Evolutionary conservation across 345 rosid species (phyloP).

Genomic region (Aquilaria malaccensis): DNA sequence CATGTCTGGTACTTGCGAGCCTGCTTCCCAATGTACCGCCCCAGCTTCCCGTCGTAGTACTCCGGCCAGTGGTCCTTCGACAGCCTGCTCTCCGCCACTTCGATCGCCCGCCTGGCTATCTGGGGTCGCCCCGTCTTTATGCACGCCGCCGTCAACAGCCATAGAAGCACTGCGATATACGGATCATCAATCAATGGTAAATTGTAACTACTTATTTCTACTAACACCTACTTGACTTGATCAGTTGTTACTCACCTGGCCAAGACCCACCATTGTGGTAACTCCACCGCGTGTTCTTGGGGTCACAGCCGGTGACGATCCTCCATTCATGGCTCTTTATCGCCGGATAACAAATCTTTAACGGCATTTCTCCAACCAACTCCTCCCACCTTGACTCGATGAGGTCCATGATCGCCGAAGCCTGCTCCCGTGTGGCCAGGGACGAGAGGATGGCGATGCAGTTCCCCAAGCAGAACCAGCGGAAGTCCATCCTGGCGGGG

Average conservation of each 20-base stretch:
- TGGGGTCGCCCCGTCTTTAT: conserved; percentile 65
- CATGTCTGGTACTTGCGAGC: conserved; percentile 67
- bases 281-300: conserved; percentile 65
- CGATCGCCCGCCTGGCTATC: conserved; percentile 53
- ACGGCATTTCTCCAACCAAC: conserved; percentile 65
- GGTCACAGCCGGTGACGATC: conserved; percentile 58
- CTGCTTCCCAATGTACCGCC: conserved; percentile 51
- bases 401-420: conserved; percentile 65
- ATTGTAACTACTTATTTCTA: not conserved
- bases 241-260: conserved; percentile 36
- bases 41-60: conserved; percentile 56
- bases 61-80: conserved; percentile 65
- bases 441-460: conserved; percentile 58
- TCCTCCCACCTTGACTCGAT: conserved; percentile 66
- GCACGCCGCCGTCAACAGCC: conserved; percentile 64
- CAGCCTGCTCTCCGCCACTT: conserved; percentile 42
- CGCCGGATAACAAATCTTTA: conserved; percentile 63
- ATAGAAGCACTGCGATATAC: conserved; percentile 44
- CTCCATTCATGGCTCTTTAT: conserved; percentile 56
- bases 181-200: not conserved
- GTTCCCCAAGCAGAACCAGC: conserved; percentile 65
- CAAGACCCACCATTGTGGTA: conserved; percentile 73
- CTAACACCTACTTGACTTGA: too few relatives aligned
- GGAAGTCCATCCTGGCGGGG: conserved; percentile 60
- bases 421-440: conserved; percentile 52